Base-by-base conservation (phyloP, 768 basidiomycete species). In the Phylloporus arenicola region DNA sequence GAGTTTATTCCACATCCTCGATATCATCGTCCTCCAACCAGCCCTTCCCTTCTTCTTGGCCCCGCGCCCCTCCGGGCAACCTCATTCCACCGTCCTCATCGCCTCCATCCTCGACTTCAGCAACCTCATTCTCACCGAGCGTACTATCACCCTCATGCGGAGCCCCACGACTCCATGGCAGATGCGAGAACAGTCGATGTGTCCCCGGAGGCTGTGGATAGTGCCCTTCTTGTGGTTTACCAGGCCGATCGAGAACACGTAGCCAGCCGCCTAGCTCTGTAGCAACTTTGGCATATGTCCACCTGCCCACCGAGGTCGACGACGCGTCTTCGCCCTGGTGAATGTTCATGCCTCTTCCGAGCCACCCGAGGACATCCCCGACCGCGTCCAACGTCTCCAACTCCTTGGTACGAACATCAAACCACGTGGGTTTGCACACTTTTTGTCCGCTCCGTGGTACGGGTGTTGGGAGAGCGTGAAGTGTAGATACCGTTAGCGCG, bases 381-480 rank as follows among this genome's bases (percentile, higher is more conserved):
- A 88, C 72, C 17, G 75, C 80, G 46, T 77, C 81, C 68, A 75
- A 75, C 4, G 81, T 81, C n/a, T 79, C 77, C 51, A 79, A 76
- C 60, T 81, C 79, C 59, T 70, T 75, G 25, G 71, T 68, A 13
- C 83, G 70, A 37, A 68, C 70, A 25, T 86, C 82, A 64, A 93
- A 99, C 70, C 88, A 92, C 27, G 82, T 80, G 3, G 92, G 90
- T 69, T 98, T 98, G 72, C 76, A 83, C 13, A 90, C 72, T 59
- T 89, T 92, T 65, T 98, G 96, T 10, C 77, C 79, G 2, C 74
- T 79, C 30, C 91, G 76, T 3, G 78, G 74, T 10, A 96, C 92
- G 6, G 96, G 96, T 1, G 82, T 81, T 0, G 96, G 96, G 3
- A 99, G 77, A 4, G 84, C 79, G 60, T 93, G 86, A n/a, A 96